A percentile compares a stretch with the other conserved stretches of the same genome.
Evolutionary conservation across 306 rosid species (phyloP).

Genomic region (Quercus berberidifolia): DNA sequence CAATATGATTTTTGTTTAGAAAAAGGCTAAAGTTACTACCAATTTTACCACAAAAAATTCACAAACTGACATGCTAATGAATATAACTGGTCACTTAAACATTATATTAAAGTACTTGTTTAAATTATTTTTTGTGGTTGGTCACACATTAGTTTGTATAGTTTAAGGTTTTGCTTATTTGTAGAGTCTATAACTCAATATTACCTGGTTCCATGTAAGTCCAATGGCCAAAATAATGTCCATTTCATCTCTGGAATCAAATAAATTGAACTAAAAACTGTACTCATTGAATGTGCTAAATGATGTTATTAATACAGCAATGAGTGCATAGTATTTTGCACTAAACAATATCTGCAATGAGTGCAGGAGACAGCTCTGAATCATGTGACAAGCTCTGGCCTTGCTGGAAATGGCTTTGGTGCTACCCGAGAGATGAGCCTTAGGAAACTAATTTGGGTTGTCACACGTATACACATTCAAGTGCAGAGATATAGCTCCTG

Average conservation of each 20-base stretch:
- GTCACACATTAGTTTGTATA: no score
- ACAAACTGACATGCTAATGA: no score
- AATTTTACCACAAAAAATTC: no score
- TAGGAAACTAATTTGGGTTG: constrained; percentile 88
- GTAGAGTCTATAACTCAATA: no score
- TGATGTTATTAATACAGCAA: neutral
- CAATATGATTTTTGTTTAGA: no score
- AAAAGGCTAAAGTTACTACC: no score
- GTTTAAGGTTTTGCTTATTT: no score
- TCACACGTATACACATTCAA: constrained; percentile 82
- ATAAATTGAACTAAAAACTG: neutral
- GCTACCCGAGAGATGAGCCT: constrained; percentile 86
- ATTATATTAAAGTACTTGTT: no score
- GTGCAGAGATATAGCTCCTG: constrained; percentile 81
- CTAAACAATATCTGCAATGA: neutral
- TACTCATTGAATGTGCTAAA: neutral
- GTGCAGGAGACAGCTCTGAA: constrained; percentile 83
- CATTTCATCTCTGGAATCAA: neutral
- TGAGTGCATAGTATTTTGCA: neutral
- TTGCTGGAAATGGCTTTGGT: constrained; percentile 82
- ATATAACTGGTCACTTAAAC: no score
- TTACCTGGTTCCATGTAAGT: neutral
- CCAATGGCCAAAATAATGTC: neutral
- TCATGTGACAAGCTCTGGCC: constrained; percentile 80
- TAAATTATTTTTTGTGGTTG: no score